Evolutionary conservation across 2,329 filamentous ascomycete genomes (phyloP), one percentile per base, ranked within the genome.

Genomic region (Dothidotthia symphoricarpi): DNA sequence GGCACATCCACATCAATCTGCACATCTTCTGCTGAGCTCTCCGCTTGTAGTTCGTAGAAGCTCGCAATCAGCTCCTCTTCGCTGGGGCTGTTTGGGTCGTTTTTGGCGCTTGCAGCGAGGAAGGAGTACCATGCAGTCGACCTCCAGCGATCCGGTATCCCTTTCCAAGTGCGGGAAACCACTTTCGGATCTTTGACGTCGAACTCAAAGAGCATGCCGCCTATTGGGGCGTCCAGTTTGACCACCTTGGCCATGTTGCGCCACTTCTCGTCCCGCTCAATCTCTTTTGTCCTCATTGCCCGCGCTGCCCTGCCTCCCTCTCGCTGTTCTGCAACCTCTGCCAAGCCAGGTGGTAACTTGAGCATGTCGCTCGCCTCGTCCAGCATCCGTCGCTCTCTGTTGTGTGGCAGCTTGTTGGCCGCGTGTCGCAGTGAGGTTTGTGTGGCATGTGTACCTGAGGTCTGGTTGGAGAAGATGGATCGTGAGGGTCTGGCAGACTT

Each of bases 1-100:
- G 93, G 93, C 13, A 98, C 93, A 64, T 98, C 93, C 28, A 97
- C 81, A 65, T 98, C 93, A 55, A 98, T 98, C 69, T 98, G 93
- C 15, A 91, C 83, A 65, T 98, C 93, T 61, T 98, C 93, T 1
- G 88, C 83, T 3, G 86, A 95, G 37, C 81, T 81, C 42, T 82
- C 72, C 12, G 81, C 73, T 58, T 94, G 84, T 17, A 94, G 77
- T 28, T 80, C 77, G 62, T 86, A 78, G 61, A 88, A 95, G 19
- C 78, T 59, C 16, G 77, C 74, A 26, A 88, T 80, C 31, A 97
- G 77, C 39, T 86, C 77, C 27, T 83, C 80, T 39, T 93, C 87
- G 0, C 80, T 74, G 3, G 80, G 77, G 34, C 77, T 80, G 41
- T 79, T 75, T 34, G 75, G 69, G 46, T 79, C 75, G 45, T 76